Conservation (phyloP, 768 basidiomycete species). For the Lanmaoa pseudosensibilis region DNA sequence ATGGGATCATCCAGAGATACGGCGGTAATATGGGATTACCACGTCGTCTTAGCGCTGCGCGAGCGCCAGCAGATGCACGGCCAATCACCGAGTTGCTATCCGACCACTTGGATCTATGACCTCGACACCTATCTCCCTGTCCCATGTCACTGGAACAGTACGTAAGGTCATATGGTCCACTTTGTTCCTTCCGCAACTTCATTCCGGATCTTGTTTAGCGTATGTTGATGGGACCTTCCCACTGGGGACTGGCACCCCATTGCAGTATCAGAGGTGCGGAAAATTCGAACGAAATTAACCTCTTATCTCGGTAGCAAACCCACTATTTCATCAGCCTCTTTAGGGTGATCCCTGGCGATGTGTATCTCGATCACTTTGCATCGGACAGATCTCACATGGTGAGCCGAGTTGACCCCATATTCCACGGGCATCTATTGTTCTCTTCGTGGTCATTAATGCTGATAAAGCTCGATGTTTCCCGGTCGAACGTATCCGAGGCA, state of each 20-base stretch:
- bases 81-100: slow-evolving; percentile 1
- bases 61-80: slow-evolving; percentile 21
- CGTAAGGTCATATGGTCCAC: slow-evolving; percentile 12
- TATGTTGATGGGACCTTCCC: slow-evolving; percentile 50
- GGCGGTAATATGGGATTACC: slow-evolving; percentile 73
- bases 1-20: slow-evolving; percentile 33
- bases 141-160: slow-evolving; percentile 55
- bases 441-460: not conserved
- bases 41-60: slow-evolving; percentile 60
- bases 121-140: slow-evolving; percentile 54
- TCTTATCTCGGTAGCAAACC: slow-evolving; percentile 6
- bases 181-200: slow-evolving; percentile 8
- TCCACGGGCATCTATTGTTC: slow-evolving; percentile 4
- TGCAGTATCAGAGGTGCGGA: slow-evolving; percentile 46
- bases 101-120: slow-evolving; percentile 62
- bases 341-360: slow-evolving; percentile 54
- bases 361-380: slow-evolving; percentile 60
- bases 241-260: slow-evolving; percentile 27
- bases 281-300: not conserved
- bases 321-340: slow-evolving; percentile 47
- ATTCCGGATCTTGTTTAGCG: slow-evolving; percentile 35
- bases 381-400: slow-evolving; percentile 82
- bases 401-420: slow-evolving; percentile 13
- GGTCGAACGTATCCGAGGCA: slow-evolving; percentile 9
- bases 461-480: slow-evolving; percentile 2